Evolutionary conservation across 164 flowering plant genomes (phyloP).

Genomic region (Kingdonia uniflora): DNA sequence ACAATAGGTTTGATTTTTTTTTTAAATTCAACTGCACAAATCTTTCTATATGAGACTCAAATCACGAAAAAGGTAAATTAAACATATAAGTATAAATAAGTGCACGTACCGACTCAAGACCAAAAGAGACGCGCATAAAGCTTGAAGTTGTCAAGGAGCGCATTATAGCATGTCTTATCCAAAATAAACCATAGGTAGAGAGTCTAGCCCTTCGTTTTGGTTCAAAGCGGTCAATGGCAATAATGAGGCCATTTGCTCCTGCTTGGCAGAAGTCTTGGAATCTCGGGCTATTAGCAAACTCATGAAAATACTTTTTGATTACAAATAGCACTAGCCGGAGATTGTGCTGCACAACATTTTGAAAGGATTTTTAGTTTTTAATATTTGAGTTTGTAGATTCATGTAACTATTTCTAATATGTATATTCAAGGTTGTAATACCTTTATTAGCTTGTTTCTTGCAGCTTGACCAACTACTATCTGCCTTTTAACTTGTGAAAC

Average conservation of each 20-base stretch:
- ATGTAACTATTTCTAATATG: no score
- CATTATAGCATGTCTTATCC: slow-evolving; percentile 89
- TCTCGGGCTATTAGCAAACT: slow-evolving; percentile 52
- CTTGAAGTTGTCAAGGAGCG: slow-evolving; percentile 83
- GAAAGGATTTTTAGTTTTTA: neutral
- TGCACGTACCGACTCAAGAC: slow-evolving; percentile 81
- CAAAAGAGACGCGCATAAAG: slow-evolving; percentile 76
- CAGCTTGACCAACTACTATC: slow-evolving; percentile 72
- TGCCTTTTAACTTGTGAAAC: slow-evolving; percentile 35
- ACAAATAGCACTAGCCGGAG: slow-evolving; percentile 81
- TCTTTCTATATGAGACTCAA: no score
- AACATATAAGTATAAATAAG: neutral
- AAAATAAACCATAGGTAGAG: slow-evolving; percentile 83
- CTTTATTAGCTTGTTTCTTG: slow-evolving; percentile 86
- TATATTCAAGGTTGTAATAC: slow-evolving; percentile 17
- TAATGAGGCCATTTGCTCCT: slow-evolving; percentile 86
- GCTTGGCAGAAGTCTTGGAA: slow-evolving; percentile 96
- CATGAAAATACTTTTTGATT: slow-evolving; percentile 87
- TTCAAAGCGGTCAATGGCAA: slow-evolving; percentile 91
- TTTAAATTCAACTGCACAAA: no score
- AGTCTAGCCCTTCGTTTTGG: slow-evolving; percentile 62
- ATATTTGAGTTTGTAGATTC: no score
- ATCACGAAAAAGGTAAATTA: neutral
- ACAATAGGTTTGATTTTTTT: no score
- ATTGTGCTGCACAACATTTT: slow-evolving; percentile 76